Conservation (phyloP, 148 eudicot genomes). For the Pouteria glomerata region DNA sequence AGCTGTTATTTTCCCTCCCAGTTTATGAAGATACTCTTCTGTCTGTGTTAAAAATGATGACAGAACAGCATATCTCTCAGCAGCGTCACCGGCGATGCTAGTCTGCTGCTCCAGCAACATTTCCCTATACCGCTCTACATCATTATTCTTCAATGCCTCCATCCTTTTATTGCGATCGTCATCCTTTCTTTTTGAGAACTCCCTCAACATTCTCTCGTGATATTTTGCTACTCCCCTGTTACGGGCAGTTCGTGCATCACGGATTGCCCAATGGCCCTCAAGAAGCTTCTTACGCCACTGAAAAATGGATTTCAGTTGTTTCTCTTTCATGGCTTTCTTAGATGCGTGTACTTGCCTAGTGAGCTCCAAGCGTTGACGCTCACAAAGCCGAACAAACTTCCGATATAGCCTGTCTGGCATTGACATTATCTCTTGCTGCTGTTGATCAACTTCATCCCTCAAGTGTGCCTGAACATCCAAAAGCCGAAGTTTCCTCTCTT, state of each 20-base stretch:
- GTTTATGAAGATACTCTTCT: constrained; percentile 91
- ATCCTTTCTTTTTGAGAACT: constrained; percentile 92
- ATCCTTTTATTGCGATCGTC: constrained; percentile 82
- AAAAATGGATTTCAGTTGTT: constrained; percentile 83
- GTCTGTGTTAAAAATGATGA: constrained; percentile 94
- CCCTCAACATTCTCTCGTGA: constrained; percentile 94
- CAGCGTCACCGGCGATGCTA: constrained; percentile 90
- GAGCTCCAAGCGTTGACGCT: constrained; percentile 92
- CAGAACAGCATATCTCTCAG: constrained; percentile 86
- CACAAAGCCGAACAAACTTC: constrained; percentile 87
- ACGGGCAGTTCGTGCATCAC: constrained; percentile 96
- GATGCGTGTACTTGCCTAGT: constrained; percentile 82
- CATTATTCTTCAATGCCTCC: constrained; percentile 99
- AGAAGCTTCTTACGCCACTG: constrained; percentile 98
- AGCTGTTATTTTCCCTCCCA: constrained; percentile 94
- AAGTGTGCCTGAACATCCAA: constrained; percentile 71
- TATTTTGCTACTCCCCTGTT: constrained; percentile 96
- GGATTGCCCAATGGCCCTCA: constrained; percentile 93
- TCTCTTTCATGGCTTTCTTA: constrained; percentile 87
- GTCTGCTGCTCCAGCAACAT: constrained; percentile 98
- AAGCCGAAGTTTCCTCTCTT: constrained; percentile 85
- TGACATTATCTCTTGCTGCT: constrained; percentile 93
- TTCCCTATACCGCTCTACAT: constrained; percentile 93
- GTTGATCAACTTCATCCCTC: constrained; percentile 88
- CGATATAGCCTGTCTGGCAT: constrained; percentile 93